These are phyloP conservation scores for Mycosphaerella sp. DNA, from an alignment of 2,329 filamentous ascomycete species.

Conservation along the genomic window DNA sequence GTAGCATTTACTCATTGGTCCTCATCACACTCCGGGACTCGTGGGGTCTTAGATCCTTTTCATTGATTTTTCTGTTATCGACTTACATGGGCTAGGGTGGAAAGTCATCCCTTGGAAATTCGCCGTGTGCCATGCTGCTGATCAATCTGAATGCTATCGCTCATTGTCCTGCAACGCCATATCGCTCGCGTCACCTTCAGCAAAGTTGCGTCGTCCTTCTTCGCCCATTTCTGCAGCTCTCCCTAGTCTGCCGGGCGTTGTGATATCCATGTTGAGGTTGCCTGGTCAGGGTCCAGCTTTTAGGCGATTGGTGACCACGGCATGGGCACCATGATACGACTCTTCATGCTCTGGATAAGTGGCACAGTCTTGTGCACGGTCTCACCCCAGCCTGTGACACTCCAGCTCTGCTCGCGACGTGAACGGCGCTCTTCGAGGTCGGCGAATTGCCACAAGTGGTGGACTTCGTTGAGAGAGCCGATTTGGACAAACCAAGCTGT, in stretches of 20 bases:
- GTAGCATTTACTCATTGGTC: too few species aligned
- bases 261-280: background rate
- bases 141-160: background rate
- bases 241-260: background rate
- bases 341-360: constrained; percentile 94
- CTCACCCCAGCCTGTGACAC: constrained; percentile 73
- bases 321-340: constrained; percentile 85
- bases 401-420: constrained; percentile 90
- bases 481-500: constrained; percentile 99
- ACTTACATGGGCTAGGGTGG: background rate
- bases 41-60: background rate
- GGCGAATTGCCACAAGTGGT: constrained; percentile 98
- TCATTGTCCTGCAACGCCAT: background rate
- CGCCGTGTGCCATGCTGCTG: background rate
- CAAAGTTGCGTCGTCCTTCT: background rate
- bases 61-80: background rate
- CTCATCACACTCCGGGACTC: too few species aligned
- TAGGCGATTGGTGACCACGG: constrained; percentile 81
- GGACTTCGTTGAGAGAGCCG: constrained; percentile 93
- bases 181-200: background rate
- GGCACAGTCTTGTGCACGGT: constrained; percentile 93
- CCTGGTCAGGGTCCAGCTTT: background rate
- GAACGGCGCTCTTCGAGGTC: constrained; percentile 90
- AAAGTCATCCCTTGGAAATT: background rate
- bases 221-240: background rate